phyloP scores from a whole-genome alignment of 2,329 filamentous ascomycete species.

The Cercospora sojina region DNA sequence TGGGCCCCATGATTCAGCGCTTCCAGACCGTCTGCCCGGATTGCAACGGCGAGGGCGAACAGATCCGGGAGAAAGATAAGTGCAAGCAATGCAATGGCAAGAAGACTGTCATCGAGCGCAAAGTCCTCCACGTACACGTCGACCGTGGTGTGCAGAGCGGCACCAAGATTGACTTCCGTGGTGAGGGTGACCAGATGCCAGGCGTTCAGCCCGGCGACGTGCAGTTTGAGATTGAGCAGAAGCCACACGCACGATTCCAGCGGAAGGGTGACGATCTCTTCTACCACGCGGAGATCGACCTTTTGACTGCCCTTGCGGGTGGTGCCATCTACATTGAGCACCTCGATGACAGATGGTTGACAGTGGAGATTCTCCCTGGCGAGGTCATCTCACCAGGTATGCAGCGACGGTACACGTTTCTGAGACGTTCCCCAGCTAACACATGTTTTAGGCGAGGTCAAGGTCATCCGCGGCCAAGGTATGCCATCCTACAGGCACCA shows the following conservation, averaged over 20 bases:
- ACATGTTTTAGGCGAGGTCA: slow-evolving; percentile 64
- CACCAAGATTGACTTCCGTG: slow-evolving; percentile 94
- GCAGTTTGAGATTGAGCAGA: slow-evolving; percentile 98
- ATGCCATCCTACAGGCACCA: slow-evolving; percentile 97
- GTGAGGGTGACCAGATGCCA: slow-evolving; percentile 93
- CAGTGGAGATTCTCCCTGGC: slow-evolving; percentile 86
- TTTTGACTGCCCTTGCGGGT: slow-evolving; percentile 90
- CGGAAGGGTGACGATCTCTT: slow-evolving; percentile 95
- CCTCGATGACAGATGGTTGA: slow-evolving; percentile 94
- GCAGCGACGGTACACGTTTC: slow-evolving; percentile 57
- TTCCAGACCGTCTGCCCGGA: slow-evolving; percentile 99
- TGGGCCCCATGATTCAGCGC: slow-evolving; percentile 99
- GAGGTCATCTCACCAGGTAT: slow-evolving; percentile 77
- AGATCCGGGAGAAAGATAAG: slow-evolving; percentile 92
- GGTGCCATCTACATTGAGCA: slow-evolving; percentile 92
- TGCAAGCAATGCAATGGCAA: slow-evolving; percentile 97
- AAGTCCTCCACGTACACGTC: slow-evolving; percentile 97
- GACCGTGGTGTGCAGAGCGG: slow-evolving; percentile 91
- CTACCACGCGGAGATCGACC: slow-evolving; percentile 92
- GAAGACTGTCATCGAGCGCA: slow-evolving; percentile 96
- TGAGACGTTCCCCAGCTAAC: not conserved
- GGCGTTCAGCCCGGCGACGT: slow-evolving; percentile 93
- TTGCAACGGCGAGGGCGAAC: slow-evolving; percentile 96
- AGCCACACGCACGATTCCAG: slow-evolving; percentile 93
- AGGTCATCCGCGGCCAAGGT: slow-evolving; percentile 92